phyloP scores from a whole-genome alignment of 176 grass and related monocot genomes.

The Oryza punctata region DNA sequence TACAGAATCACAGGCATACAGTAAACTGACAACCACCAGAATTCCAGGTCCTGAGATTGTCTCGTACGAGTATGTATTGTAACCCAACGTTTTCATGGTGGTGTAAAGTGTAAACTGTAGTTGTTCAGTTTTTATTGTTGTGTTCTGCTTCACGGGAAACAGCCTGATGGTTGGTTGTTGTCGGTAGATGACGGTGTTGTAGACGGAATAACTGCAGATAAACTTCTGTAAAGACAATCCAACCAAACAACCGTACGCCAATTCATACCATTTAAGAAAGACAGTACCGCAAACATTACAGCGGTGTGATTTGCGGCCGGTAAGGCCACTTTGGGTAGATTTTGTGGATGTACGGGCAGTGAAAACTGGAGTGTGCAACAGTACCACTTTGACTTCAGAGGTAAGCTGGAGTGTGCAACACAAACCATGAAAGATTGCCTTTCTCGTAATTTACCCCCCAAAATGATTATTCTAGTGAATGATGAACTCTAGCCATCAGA shows the following conservation, averaged over 20 bases:
- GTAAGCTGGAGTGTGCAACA: too few relatives aligned
- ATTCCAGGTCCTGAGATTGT: too few relatives aligned
- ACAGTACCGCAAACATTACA: background rate
- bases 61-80: too few relatives aligned
- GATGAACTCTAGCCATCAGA: background rate
- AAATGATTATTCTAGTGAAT: background rate
- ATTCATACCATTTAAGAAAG: conserved; percentile 12
- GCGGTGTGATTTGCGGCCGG: background rate
- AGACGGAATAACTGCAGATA: background rate
- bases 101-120: background rate
- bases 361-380: background rate
- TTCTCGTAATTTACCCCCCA: background rate
- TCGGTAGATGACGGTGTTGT: background rate
- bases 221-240: background rate
- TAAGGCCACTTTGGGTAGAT: background rate
- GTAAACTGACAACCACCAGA: background rate
- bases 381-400: background rate
- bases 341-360: background rate
- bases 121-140: background rate
- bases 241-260: conserved; percentile 31
- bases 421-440: background rate
- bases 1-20: background rate
- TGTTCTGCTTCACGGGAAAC: background rate
- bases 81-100: background rate
- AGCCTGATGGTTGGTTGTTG: background rate